A percentile compares a stretch with the other conserved stretches of the same genome.
These are phyloP conservation scores for Ceratobasidium sp. DNA, from an alignment of 1,284 basidiomycete species.

Conservation along the genomic window DNA sequence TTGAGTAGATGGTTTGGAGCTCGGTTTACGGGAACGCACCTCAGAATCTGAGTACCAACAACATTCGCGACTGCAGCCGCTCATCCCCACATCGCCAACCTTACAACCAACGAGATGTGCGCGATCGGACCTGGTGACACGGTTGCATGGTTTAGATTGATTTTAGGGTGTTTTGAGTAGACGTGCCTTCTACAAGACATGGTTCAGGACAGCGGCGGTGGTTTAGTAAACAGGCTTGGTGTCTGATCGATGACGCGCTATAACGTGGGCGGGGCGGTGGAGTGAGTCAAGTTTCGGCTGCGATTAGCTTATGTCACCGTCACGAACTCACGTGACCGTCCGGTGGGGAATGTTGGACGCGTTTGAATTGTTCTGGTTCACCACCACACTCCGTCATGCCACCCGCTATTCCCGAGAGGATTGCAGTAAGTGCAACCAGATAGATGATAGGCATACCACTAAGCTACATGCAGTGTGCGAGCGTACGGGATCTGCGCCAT, in stretches of 20 bases:
- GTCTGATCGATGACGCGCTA: neutral
- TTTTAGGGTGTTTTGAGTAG: neutral
- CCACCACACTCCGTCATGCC: constrained; percentile 37
- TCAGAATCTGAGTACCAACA: neutral
- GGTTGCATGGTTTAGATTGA: neutral
- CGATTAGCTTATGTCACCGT: neutral
- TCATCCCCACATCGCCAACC: neutral
- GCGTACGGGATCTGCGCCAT: constrained; percentile 37
- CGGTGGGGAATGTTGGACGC: constrained; percentile 18
- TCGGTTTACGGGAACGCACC: neutral
- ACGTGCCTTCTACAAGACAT: constrained; percentile 4
- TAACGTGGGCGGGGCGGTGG: neutral
- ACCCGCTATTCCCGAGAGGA: constrained; percentile 46
- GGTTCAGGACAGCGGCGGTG: neutral
- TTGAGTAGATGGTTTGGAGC: neutral
- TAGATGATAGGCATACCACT: neutral
- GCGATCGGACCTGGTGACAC: neutral
- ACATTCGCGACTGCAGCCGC: constrained; percentile 1
- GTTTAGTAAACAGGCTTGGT: too few species aligned
- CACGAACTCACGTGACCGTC: constrained; percentile 12
- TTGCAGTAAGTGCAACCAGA: constrained; percentile 36
- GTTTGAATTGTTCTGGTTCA: constrained; percentile 13
- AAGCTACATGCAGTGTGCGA: constrained; percentile 30
- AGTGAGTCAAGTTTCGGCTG: constrained; percentile 10
- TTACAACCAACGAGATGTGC: constrained; percentile 1